Conservation (phyloP, 768 basidiomycete species). For the Lyophyllum atratum region DNA sequence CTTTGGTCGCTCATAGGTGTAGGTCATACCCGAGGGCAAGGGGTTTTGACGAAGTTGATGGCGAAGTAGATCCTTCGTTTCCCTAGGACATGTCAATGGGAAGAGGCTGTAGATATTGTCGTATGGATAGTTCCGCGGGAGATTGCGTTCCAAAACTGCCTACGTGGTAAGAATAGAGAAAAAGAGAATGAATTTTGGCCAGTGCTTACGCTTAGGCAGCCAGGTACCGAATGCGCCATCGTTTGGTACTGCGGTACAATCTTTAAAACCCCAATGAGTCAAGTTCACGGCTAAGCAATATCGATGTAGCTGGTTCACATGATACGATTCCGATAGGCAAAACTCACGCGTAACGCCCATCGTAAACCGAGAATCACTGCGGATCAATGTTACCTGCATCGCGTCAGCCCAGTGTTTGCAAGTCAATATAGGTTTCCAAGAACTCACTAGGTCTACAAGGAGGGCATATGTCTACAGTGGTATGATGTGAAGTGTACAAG, state of each 20-base stretch:
- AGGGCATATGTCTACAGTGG: conserved; percentile 20
- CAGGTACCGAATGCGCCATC: conserved; percentile 21
- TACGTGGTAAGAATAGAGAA: background rate
- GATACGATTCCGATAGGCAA: background rate
- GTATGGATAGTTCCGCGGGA: conserved; percentile 22
- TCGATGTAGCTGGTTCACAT: background rate
- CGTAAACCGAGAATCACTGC: conserved; percentile 21
- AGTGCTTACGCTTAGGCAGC: conserved; percentile 21
- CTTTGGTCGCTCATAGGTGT: conserved; percentile 13
- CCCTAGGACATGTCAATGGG: conserved; percentile 17
- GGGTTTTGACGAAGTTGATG: background rate
- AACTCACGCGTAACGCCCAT: conserved; percentile 14
- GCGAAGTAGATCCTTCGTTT: conserved; percentile 1
- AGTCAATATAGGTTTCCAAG: background rate
- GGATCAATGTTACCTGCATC: conserved; percentile 22
- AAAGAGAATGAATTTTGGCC: background rate
- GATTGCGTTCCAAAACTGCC: conserved; percentile 24
- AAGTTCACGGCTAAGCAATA: conserved; percentile 8
- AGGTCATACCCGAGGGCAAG: background rate
- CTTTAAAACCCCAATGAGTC: conserved; percentile 23
- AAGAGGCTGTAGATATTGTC: conserved; percentile 26
- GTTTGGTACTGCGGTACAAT: conserved; percentile 14
- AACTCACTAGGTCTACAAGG: conserved; percentile 20
- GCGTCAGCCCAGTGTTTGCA: background rate
- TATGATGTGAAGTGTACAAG: background rate